Base-by-base conservation (phyloP, 208 protist species). In the Tritrichomonas musculus region DNA sequence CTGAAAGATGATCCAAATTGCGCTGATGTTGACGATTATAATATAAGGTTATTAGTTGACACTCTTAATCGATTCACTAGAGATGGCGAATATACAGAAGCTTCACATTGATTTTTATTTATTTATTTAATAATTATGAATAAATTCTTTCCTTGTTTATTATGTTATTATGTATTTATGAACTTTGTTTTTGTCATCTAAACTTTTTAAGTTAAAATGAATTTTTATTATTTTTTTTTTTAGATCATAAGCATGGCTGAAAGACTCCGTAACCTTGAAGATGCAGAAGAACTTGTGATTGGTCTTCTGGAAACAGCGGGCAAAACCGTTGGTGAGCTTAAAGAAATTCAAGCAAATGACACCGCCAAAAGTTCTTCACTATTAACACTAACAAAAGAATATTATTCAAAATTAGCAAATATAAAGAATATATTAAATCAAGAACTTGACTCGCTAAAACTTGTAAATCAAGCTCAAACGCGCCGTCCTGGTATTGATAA, bases 301-400 rank as follows among this genome's bases (percentile, higher is more conserved):
- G 20, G 20, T 8, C 9, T 84, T 33, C 44, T 84, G 14, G 36
- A 49, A 47, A 53, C 20, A 39, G 73, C 73, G n/a, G 73, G n/a
- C 11, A 3, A 84, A 11, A n/a, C 73, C 0, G 36, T 84, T 20
- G 36, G 36, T 5, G 73, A 84, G 22, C 41, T 84, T 27, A 84
- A 84, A 53, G 73, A 84, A 84, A 84, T 84, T 53, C 73, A 84
- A 53, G 73, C 73, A 84, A 84, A 84, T 53, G n/a, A 33, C 11
- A 53, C 73, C 9, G 73, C 49, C 9, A 84, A 84, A 44, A 84
- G 53, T 30, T 4, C 22, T 47, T 36, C 27, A 22, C 36, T 84
- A 33, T 33, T 84, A 11, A 5, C 3, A n/a, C 25, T 39, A 39
- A 47, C 44, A 9, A 25, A 49, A n/a, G 20, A 9, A 11, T 84